A percentile compares a stretch with the other conserved stretches of the same genome.
Conservation (phyloP, 306 rosid genomes). For the Potentilla sterilis region DNA sequence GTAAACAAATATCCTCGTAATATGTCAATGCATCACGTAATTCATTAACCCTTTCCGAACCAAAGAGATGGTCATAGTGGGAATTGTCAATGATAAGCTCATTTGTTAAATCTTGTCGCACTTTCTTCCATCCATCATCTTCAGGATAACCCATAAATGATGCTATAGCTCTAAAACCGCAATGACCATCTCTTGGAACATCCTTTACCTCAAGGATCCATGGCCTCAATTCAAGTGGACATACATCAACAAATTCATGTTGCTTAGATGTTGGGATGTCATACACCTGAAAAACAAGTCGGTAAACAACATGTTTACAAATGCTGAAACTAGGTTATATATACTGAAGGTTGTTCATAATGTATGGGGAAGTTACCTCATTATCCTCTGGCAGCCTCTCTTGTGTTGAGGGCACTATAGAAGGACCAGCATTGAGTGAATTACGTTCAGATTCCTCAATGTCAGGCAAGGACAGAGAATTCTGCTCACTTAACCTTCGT, state of each 20-base stretch:
- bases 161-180: not conserved
- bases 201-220: not conserved
- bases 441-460: not conserved
- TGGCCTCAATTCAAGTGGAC: not conserved
- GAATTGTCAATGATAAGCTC: not conserved
- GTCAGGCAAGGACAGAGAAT: not conserved
- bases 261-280: not conserved
- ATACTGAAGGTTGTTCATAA: too few species aligned
- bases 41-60: not conserved
- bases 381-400: not conserved
- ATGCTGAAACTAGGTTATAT: too few species aligned
- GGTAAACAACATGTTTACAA: too few species aligned
- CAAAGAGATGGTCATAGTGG: not conserved
- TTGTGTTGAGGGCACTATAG: not conserved
- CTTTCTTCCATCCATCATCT: not conserved
- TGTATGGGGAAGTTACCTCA: not conserved
- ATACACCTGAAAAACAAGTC: not conserved
- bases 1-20: not conserved
- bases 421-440: not conserved
- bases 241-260: not conserved
- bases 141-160: not conserved
- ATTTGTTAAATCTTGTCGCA: not conserved
- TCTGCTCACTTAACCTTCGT: not conserved
- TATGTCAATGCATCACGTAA: not conserved
- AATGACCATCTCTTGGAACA: not conserved